A percentile compares a stretch with the other conserved stretches of the same genome.
phyloP scores from a whole-genome alignment of 306 rosid species.

The Trifolium fragiferum region DNA sequence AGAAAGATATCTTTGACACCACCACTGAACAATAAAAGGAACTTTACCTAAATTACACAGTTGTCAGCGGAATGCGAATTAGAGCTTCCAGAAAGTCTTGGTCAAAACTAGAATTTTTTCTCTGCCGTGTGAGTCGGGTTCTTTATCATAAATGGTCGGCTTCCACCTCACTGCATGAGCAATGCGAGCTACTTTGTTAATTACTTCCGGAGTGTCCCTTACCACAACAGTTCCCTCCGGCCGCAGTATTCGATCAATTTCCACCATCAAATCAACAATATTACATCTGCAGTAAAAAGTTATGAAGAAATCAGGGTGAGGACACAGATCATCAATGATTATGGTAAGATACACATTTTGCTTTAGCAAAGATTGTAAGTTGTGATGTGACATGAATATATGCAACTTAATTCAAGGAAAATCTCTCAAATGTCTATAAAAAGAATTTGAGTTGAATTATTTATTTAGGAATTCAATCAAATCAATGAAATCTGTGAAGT shows the following conservation, averaged over 20 bases:
- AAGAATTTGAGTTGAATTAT: too few relatives aligned
- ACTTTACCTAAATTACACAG: slow-evolving; percentile 53
- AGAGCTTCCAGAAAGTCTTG: slow-evolving; percentile 74
- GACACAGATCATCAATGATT: not conserved
- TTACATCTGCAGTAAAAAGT: slow-evolving; percentile 66
- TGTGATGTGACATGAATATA: not conserved
- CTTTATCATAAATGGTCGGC: slow-evolving; percentile 64
- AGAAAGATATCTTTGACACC: slow-evolving; percentile 44
- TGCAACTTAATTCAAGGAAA: not conserved
- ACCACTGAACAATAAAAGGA: slow-evolving; percentile 32
- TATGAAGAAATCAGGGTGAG: slow-evolving; percentile 21
- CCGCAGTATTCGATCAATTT: slow-evolving; percentile 88
- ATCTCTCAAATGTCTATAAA: too few relatives aligned
- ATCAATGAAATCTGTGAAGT: not conserved
- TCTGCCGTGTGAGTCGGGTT: slow-evolving; percentile 70
- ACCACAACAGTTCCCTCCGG: slow-evolving; percentile 85
- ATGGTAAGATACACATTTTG: not conserved
- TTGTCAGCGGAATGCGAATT: slow-evolving; percentile 49
- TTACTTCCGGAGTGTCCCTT: slow-evolving; percentile 77
- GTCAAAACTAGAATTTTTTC: slow-evolving; percentile 79
- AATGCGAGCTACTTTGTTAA: slow-evolving; percentile 69
- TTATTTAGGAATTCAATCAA: too few relatives aligned
- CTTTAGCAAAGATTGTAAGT: not conserved
- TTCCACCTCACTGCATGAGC: slow-evolving; percentile 76
- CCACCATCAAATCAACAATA: slow-evolving; percentile 91